Evolutionary conservation across 2,329 filamentous ascomycete genomes (phyloP), one percentile per base, ranked within the genome.

Genomic region (Colletotrichum kahawae): DNA sequence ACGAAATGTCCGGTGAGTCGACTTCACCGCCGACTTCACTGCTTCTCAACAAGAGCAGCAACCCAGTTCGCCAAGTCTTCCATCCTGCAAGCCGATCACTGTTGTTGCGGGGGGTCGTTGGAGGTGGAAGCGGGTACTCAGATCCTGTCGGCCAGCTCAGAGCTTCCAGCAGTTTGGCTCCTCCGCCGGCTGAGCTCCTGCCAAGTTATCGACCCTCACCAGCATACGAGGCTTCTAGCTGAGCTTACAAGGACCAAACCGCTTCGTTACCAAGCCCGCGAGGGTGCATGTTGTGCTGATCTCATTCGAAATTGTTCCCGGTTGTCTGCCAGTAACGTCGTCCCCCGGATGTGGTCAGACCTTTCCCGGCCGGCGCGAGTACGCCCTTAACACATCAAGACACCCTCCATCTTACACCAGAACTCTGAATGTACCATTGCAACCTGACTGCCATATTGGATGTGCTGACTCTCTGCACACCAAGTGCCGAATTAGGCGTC

Each of bases 391-490:
- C 33, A 59, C 27, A 68, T 27, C 66, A 51, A 34, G 34, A 72
- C 63, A 67, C 29, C 54, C 24, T 67, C 24, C 27, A 57, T 29
- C 62, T 67, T 29, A 67, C 69, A 60, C 68, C 33, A 57, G 57
- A 67, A 72, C 69, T 38, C 64, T 57, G 56, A 67, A 34, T 29
- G n/a, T 48, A n/a, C 48, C 48, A 71, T 36, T 64, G 43, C 56
- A 59, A 72, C 31, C 29, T 63, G 63, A 34, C 67, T 24, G 43
- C 24, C 33, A 67, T 43, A 48, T 24, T 70, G 59, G 67, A 60
- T 33, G 29, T 57, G 69, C 72, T 72, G 72, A 67, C 69, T 14
- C 29, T 56, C 29, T 72, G 72, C 69, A 72, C 64, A 34, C 8
- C 29, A 38, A 67, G 29, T 63, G 63, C 56, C 69, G 63, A 64